Conservation (phyloP, 2,329 filamentous ascomycete genomes). For the Ophiocordyceps camponoti-floridani region DNA sequence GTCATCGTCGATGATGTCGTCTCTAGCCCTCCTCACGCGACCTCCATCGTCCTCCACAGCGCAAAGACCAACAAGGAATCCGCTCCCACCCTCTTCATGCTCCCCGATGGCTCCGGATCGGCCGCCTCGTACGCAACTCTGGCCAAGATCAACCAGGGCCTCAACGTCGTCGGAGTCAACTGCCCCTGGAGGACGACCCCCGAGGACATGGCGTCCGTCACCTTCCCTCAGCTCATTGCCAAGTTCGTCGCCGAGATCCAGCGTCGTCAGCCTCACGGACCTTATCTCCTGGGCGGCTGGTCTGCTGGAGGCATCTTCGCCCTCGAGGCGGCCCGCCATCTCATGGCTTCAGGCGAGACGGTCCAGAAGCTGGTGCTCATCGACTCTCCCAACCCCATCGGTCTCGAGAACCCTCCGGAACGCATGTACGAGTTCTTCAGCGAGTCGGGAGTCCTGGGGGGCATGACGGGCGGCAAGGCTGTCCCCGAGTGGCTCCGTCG, state of each 20-base stretch:
- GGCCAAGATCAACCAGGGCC: not conserved
- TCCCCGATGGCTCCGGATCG: slow-evolving; percentile 13
- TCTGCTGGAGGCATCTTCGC: slow-evolving; percentile 61
- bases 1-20: not conserved
- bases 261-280: slow-evolving; percentile 1
- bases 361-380: slow-evolving; percentile 46
- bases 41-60: slow-evolving; percentile 1
- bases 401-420: slow-evolving; percentile 47
- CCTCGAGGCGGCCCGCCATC: slow-evolving; percentile 45
- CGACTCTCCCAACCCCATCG: slow-evolving; percentile 47
- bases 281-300: slow-evolving; percentile 42
- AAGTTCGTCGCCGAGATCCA: slow-evolving; percentile 2
- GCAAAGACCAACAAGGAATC: slow-evolving; percentile 4
- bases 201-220: not conserved
- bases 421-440: slow-evolving; percentile 55
- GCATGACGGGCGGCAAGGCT: slow-evolving; percentile 37
- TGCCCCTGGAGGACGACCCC: slow-evolving; percentile 2
- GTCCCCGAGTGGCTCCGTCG: slow-evolving; percentile 52
- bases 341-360: slow-evolving; percentile 35
- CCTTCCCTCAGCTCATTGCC: not conserved
- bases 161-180: slow-evolving; percentile 1
- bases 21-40: not conserved
- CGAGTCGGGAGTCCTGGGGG: slow-evolving; percentile 52
- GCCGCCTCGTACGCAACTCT: slow-evolving; percentile 9
- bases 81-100: slow-evolving; percentile 6